These are phyloP conservation scores for Suhomyces faveliae DNA, from an alignment of 805 yeast genomes.

Conservation along the genomic window DNA sequence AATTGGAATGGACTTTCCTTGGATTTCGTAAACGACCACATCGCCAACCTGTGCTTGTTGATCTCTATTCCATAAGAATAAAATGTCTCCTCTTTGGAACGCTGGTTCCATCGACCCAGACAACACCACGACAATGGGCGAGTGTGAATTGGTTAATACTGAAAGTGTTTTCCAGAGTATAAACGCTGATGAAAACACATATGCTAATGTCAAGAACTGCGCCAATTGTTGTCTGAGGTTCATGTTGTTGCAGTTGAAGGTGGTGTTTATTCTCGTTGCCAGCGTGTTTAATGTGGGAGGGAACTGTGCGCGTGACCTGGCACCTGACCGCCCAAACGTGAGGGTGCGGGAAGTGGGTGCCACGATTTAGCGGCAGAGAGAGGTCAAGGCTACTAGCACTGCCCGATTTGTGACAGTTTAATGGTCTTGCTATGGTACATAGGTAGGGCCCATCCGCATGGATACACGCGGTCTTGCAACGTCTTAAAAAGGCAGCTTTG, in stretches of 20 bases:
- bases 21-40: conserved; percentile 86
- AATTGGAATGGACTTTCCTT: conserved; percentile 83
- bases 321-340: neutral
- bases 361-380: too few species aligned
- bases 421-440: too few species aligned
- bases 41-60: conserved; percentile 75
- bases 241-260: conserved; percentile 37
- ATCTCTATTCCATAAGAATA: conserved; percentile 88
- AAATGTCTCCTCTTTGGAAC: conserved; percentile 94
- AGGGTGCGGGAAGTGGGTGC: too few species aligned
- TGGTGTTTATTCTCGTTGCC: neutral
- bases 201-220: conserved; percentile 70
- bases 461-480: neutral
- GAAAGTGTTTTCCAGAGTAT: conserved; percentile 88
- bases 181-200: conserved; percentile 84
- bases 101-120: conserved; percentile 99
- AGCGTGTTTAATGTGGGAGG: conserved; percentile 2
- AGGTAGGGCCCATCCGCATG: too few species aligned
- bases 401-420: too few species aligned
- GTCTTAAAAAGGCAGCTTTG: neutral
- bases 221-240: conserved; percentile 58
- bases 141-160: conserved; percentile 73
- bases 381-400: too few species aligned
- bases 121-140: conserved; percentile 94
- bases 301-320: neutral